Evolutionary conservation across 2,329 filamentous ascomycete species (phyloP).

Genomic region (Penicillium occitanis): DNA sequence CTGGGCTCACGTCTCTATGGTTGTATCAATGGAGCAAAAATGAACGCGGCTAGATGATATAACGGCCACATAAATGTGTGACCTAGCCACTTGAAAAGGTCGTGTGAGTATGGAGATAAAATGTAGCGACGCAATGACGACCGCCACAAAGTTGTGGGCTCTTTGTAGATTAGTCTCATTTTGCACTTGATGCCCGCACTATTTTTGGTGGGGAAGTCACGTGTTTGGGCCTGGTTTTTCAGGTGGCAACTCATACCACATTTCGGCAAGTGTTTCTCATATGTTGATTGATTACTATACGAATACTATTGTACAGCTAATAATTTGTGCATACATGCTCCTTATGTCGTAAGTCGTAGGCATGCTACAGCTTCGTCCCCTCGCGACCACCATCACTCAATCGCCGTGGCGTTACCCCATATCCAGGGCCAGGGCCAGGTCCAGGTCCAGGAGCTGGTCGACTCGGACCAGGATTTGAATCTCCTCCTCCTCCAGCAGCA

Average conservation of each 20-base stretch:
- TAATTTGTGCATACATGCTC: not conserved
- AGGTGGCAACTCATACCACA: constrained; percentile 1
- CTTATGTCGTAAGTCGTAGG: constrained; percentile 3
- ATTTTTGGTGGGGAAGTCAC: constrained; percentile 13
- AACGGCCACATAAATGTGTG: not conserved
- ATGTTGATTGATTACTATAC: not conserved
- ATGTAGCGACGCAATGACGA: not conserved
- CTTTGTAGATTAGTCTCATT: constrained; percentile 14
- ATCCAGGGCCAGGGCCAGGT: constrained; percentile 29
- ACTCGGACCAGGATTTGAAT: constrained; percentile 22
- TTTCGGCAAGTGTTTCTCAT: not conserved
- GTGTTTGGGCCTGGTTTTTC: not conserved
- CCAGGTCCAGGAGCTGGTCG: constrained; percentile 26
- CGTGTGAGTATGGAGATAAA: not conserved
- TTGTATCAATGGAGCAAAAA: not conserved
- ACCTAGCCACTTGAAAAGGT: not conserved
- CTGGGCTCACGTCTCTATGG: not conserved
- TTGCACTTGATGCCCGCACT: constrained; percentile 14
- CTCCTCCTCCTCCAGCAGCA: constrained; percentile 22
- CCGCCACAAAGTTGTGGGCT: constrained; percentile 11
- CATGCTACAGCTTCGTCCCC: constrained; percentile 38
- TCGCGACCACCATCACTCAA: constrained; percentile 44
- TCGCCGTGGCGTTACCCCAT: constrained; percentile 29
- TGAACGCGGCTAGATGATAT: not conserved
- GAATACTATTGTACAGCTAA: not conserved